Evolutionary conservation across 2,329 filamentous ascomycete genomes (phyloP), one percentile per base, ranked within the genome.

Genomic region (Aspergillus sp.): DNA sequence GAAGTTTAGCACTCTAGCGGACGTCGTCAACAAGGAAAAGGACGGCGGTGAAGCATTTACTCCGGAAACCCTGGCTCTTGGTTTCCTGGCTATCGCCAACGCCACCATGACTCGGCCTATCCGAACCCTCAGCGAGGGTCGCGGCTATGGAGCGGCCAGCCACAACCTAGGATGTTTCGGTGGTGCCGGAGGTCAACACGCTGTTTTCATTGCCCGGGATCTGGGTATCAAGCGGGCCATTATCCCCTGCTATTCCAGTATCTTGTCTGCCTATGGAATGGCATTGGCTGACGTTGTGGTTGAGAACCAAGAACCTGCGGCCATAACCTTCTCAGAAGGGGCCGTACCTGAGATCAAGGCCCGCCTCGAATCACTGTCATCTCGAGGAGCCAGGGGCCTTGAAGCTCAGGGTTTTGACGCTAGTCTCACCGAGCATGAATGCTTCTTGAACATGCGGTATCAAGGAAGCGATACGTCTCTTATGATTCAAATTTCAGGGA

Each of bases 261-360:
- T 97, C 0, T 79, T 96, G 0, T 96, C 92, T 0, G 93, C 93
- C 0, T 96, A 96, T 64, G 93, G 93, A n/a, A 93, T 97, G 88
- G 91, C 92, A 0, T 77, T 97, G 4, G 93, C 93, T 12, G 93
- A 97, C 68, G 92, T 96, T 0, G 93, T 97, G 0, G 90, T 96
- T 63, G 93, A 97, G 76, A 83, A 89, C 33, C 93, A 97, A 64
- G 73, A 78, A 45, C 76, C 76, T 9, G 81, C 84, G 53, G 84
- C 82, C 24, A 37, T 52, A 0, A 82, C 81, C 33, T 76, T 81
- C 3, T 86, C 83, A 75, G 78, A 80, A 9, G 61, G 69, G 11
- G 70, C 73, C 5, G 65, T 72, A 43, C 54, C 66, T 1, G 62
- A 53, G 15, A 40, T 58, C n/a, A 58, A 39, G 19, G 44, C 50